Conservation (phyloP, 805 yeast species). For the Starmerella powellii region DNA sequence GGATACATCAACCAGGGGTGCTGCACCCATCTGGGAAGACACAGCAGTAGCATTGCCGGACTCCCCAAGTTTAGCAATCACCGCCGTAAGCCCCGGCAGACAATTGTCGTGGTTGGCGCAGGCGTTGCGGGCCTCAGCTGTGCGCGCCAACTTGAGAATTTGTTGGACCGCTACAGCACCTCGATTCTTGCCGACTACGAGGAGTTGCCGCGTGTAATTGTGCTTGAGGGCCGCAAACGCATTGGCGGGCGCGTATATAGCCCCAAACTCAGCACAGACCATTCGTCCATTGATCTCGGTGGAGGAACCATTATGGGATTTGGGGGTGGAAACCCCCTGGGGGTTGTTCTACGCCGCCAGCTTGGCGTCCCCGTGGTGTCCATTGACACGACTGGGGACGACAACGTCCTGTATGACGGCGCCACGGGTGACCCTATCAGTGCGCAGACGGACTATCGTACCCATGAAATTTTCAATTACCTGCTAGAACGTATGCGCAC, state of each 20-base stretch:
- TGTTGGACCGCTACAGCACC: conserved; percentile 28
- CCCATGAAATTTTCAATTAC: conserved; percentile 29
- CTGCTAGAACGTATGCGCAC: conserved; percentile 30
- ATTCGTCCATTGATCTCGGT: conserved; percentile 31
- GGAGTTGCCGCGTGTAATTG: conserved; percentile 31
- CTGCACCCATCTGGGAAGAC: conserved; percentile 12
- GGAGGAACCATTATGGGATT: conserved; percentile 33
- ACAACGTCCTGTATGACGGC: conserved; percentile 28
- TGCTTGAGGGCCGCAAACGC: conserved; percentile 33
- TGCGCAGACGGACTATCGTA: conserved; percentile 26
- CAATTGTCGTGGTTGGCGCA: conserved; percentile 77
- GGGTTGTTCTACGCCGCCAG: conserved; percentile 32
- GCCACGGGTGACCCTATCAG: conserved; percentile 27
- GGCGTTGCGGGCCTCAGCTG: conserved; percentile 95
- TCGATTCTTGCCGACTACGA: conserved; percentile 29
- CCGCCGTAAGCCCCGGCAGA: conserved; percentile 28
- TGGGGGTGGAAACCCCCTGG: conserved; percentile 34
- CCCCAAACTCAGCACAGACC: conserved; percentile 20
- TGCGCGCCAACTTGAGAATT: conserved; percentile 86
- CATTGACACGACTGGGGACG: conserved; percentile 23
- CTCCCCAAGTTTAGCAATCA: conserved; percentile 16
- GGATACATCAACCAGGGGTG: conserved; percentile 37
- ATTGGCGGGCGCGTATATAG: conserved; percentile 36
- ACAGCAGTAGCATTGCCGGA: conserved; percentile 5
- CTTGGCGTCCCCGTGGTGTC: conserved; percentile 32